Evolutionary conservation across 768 basidiomycete species (phyloP), one percentile per base, ranked within the genome.

Genomic region (Suillus alpinus): DNA sequence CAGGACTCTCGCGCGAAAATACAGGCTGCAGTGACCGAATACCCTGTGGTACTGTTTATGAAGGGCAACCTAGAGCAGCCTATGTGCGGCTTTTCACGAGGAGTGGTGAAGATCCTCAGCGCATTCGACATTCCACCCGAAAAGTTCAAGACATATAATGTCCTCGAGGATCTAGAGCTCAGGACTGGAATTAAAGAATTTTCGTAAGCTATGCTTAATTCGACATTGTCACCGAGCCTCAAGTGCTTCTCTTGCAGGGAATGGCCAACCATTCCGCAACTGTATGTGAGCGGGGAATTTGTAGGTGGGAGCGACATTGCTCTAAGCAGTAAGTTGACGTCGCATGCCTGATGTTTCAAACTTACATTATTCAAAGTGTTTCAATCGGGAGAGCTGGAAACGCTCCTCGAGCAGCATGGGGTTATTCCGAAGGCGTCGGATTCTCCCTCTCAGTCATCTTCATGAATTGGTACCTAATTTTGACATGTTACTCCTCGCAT

Each of bases 231-330:
- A 16, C 39, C 49, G 39, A 23, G 49, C 4, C 31, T n/a, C 26
- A 59, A 18, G 13, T 31, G 14, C 52, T 6, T 13, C 32, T 52
- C 59, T 43, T 39, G 16, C 67, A 98, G 95, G 26, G 92, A 97
- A 64, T 99, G 96, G 96, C 96, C 96, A 14, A 99, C 96, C 20
- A 88, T 99, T 65, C 96, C 96, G 12, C 96, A 99, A 72, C 73
- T 99, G 13, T 99, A 96, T 69, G 82, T 98, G 39, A 87, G 91
- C 58, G 96, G 95, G 5, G 95, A 97, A 72, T 99, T 99, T 68
- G 81, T 99, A 44, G 96, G 96, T 36, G 97, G 96, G 57, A 97
- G 95, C 73, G 96, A 99, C 77, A 98, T 99, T 66, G 76, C 98
- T 23, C 74, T 98, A 31, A 84, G 86, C 65, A 97, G 94, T 95